phyloP scores from a whole-genome alignment of 257 asterid genomes.

The Coffea canephora region DNA sequence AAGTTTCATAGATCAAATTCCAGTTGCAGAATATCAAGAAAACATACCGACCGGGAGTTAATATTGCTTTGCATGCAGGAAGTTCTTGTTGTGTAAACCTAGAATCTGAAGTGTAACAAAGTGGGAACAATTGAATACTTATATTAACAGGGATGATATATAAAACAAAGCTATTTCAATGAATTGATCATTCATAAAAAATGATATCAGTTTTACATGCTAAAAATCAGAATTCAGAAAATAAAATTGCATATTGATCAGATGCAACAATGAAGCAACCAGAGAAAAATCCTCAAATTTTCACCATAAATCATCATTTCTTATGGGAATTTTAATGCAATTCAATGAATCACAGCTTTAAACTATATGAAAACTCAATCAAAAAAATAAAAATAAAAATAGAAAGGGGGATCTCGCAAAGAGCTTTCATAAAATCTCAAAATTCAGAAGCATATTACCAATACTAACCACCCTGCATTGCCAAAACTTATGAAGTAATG shows the following conservation, averaged over 20 bases:
- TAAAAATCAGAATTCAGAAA: slow-evolving; percentile 6
- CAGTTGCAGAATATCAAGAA: background rate
- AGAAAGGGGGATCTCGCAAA: no score
- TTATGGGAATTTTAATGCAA: background rate
- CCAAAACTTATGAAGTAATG: background rate
- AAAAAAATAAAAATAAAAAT: no score
- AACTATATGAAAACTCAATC: no score
- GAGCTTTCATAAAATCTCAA: no score
- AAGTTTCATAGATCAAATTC: background rate
- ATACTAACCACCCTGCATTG: background rate
- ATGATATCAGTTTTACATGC: background rate
- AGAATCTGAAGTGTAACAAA: slow-evolving; percentile 54
- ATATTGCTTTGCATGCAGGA: slow-evolving; percentile 93
- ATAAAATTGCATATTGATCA: background rate
- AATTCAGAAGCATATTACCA: background rate
- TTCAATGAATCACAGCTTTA: background rate
- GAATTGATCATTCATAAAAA: background rate
- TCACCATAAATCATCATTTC: background rate
- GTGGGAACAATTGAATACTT: background rate
- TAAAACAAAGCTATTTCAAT: background rate
- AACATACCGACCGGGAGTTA: slow-evolving; percentile 79
- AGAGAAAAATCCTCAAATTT: no score
- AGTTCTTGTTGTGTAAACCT: slow-evolving; percentile 95
- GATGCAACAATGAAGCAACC: background rate
- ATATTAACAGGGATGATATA: background rate